Evolutionary conservation across 2,329 filamentous ascomycete species (phyloP).

Genomic region (Penicillium sp.): DNA sequence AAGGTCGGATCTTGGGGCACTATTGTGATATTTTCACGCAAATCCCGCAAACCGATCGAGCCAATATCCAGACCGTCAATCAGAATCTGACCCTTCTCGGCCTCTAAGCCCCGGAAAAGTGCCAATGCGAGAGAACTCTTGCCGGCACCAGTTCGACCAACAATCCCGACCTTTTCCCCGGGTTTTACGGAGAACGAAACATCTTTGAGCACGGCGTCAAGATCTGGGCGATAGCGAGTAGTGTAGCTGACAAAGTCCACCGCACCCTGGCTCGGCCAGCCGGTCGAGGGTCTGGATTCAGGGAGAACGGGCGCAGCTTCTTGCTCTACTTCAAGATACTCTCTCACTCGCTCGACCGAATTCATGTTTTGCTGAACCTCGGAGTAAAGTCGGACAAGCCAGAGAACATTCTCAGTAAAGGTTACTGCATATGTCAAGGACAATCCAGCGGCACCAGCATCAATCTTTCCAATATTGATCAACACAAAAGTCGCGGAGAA

Average conservation of each 20-base stretch:
- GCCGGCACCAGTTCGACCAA: conserved; percentile 88
- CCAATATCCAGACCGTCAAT: conserved; percentile 91
- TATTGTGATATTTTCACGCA: conserved; percentile 91
- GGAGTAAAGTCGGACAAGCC: conserved; percentile 90
- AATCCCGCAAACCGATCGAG: conserved; percentile 81
- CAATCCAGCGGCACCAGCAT: conserved; percentile 86
- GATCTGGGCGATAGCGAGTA: conserved; percentile 78
- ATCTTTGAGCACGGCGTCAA: conserved; percentile 77
- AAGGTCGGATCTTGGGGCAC: conserved; percentile 92
- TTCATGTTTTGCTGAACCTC: conserved; percentile 99
- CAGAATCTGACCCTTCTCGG: conserved; percentile 79
- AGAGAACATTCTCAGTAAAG: conserved; percentile 93
- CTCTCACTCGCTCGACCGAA: conserved; percentile 92
- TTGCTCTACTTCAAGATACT: conserved; percentile 93
- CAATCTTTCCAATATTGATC: conserved; percentile 70
- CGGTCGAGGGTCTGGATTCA: conserved; percentile 66
- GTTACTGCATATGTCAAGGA: conserved; percentile 93
- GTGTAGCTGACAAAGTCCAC: conserved; percentile 87
- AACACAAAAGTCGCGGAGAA: conserved; percentile 90
- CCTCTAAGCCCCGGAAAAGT: conserved; percentile 87
- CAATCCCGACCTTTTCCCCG: conserved; percentile 89
- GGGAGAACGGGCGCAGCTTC: conserved; percentile 75
- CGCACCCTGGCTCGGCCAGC: conserved; percentile 79
- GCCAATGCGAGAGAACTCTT: conserved; percentile 94
- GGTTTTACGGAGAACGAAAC: conserved; percentile 81